Percentiles rank a stretch among this genome's conserved stretches.
Conservation (phyloP, 78 protist species). For the Dictyostelium capitatum region DNA sequence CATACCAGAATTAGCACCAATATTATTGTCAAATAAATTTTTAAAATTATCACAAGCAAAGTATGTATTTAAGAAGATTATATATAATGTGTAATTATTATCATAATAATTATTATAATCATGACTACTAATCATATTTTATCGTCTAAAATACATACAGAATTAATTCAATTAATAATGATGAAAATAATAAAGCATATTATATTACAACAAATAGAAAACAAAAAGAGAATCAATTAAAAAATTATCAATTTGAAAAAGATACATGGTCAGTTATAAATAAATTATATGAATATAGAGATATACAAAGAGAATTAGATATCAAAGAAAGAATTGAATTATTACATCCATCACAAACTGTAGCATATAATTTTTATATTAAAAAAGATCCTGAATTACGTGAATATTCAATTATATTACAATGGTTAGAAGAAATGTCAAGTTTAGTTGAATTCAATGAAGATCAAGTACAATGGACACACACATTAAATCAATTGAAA, state of each 20-base stretch:
- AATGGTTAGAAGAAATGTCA: conserved; percentile 76
- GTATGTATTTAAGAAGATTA: no score
- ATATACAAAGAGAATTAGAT: conserved; percentile 3
- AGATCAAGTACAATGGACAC: conserved; percentile 32
- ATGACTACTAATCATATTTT: no score
- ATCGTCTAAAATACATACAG: no score
- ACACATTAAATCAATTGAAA: conserved; percentile 11
- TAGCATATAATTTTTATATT: not conserved
- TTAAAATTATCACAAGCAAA: conserved; percentile 19
- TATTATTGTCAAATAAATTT: not conserved
- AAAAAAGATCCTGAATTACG: conserved; percentile 7
- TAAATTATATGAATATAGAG: conserved; percentile 52
- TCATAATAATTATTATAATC: no score
- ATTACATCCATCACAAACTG: not conserved
- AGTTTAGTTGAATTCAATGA: conserved; percentile 9
- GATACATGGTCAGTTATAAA: conserved; percentile 60
- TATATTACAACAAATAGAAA: conserved; percentile 54
- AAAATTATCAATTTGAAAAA: conserved; percentile 31
- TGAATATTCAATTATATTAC: conserved; percentile 37
- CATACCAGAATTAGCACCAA: not conserved
- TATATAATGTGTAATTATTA: no score
- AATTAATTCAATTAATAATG: conserved; percentile 30
- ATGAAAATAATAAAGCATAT: conserved; percentile 27
- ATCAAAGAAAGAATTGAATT: conserved; percentile 2
- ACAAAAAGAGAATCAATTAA: conserved; percentile 30